These are phyloP conservation scores for Yamadazyma phyllophila DNA, from an alignment of 805 yeast genomes.

Conservation along the genomic window DNA sequence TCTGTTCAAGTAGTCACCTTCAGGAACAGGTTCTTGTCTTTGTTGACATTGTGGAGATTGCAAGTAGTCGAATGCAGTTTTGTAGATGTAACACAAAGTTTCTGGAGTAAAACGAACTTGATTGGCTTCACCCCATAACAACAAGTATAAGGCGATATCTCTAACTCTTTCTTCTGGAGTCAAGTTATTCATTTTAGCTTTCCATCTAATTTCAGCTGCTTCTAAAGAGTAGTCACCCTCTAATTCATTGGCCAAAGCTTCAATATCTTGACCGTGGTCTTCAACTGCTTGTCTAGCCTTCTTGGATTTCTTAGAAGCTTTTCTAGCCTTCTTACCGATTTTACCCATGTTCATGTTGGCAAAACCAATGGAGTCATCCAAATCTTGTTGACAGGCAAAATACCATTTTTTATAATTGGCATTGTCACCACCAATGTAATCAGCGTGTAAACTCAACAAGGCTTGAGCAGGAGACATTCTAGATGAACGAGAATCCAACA, in stretches of 20 bases:
- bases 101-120: constrained; percentile 93
- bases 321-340: constrained; percentile 74
- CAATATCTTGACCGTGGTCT: constrained; percentile 59
- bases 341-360: constrained; percentile 78
- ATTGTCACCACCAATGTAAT: constrained; percentile 83
- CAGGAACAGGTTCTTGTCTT: constrained; percentile 77
- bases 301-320: constrained; percentile 77
- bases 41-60: constrained; percentile 88
- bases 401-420: constrained; percentile 87
- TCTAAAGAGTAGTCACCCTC: constrained; percentile 82
- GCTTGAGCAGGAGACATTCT: constrained; percentile 92
- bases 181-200: constrained; percentile 69
- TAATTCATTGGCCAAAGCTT: constrained; percentile 61
- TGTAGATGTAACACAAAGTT: constrained; percentile 88
- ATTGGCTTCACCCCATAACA: constrained; percentile 89
- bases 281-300: constrained; percentile 69
- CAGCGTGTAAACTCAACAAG: constrained; percentile 76
- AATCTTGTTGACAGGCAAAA: constrained; percentile 83
- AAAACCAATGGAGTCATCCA: constrained; percentile 82
- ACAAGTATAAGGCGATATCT: constrained; percentile 70
- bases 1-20: constrained; percentile 88
- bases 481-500: constrained; percentile 78
- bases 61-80: constrained; percentile 90
- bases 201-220: constrained; percentile 87
- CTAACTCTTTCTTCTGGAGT: constrained; percentile 78